phyloP scores from a whole-genome alignment of 306 rosid species.

The Trichosanthes cucumerina region DNA sequence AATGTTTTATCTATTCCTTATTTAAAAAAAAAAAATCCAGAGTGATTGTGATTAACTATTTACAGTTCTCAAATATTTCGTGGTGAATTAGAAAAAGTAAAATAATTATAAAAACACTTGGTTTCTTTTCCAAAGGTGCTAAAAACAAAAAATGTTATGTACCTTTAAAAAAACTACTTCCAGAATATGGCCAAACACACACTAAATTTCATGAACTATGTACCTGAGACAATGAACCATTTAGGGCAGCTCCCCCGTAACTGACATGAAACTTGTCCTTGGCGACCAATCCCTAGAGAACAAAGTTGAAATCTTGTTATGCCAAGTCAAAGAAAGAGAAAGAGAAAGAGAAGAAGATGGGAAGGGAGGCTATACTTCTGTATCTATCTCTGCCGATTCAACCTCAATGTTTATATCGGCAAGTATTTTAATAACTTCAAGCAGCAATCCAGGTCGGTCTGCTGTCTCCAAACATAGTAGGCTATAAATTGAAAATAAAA shows the following conservation, averaged over 20 bases:
- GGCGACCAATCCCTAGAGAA: constrained; percentile 76
- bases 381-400: constrained; percentile 90
- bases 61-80: background rate
- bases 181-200: background rate
- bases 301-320: constrained; percentile 8
- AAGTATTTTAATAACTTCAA: constrained; percentile 73
- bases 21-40: background rate
- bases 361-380: constrained; percentile 43
- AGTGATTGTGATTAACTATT: background rate
- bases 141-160: background rate
- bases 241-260: constrained; percentile 73
- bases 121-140: background rate
- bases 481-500: constrained; percentile 28
- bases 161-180: background rate
- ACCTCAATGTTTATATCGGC: constrained; percentile 87
- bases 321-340: background rate
- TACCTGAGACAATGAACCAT: constrained; percentile 86
- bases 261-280: constrained; percentile 94
- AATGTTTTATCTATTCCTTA: background rate
- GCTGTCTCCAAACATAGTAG: constrained; percentile 85
- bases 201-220: background rate
- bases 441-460: constrained; percentile 82
- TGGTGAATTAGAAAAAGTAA: background rate
- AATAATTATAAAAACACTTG: background rate
- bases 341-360: background rate